Conservation (phyloP, 192 early-diverging fungal genomes). For the Linderina pennispora region DNA sequence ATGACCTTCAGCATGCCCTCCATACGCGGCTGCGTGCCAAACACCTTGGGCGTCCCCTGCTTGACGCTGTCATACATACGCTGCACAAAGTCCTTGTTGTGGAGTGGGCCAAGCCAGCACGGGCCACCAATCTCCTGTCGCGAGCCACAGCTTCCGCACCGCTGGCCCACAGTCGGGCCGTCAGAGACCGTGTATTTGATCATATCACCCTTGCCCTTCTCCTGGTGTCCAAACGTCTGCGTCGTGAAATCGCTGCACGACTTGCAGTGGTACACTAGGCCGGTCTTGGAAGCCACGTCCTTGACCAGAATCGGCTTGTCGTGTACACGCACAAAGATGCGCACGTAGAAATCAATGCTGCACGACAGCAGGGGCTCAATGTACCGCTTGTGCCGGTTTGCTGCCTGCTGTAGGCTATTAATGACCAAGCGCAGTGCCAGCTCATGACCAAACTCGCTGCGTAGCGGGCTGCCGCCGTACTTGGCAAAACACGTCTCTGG, state of each 20-base stretch:
- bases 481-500: conserved; percentile 88
- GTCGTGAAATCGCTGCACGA: conserved; percentile 70
- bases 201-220: conserved; percentile 48
- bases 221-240: conserved; percentile 68
- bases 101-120: conserved; percentile 78
- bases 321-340: conserved; percentile 90
- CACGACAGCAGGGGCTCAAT: conserved; percentile 87
- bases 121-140: conserved; percentile 84
- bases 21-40: conserved; percentile 83
- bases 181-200: conserved; percentile 56
- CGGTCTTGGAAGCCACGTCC: conserved; percentile 71
- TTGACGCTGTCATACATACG: conserved; percentile 73
- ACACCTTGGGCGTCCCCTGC: conserved; percentile 47
- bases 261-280: conserved; percentile 76
- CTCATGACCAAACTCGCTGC: conserved; percentile 88
- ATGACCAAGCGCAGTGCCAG: conserved; percentile 89
- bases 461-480: conserved; percentile 89
- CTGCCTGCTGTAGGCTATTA: conserved; percentile 74
- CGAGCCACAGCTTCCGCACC: conserved; percentile 72
- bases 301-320: conserved; percentile 70
- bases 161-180: conserved; percentile 53
- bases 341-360: conserved; percentile 97
- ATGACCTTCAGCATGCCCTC: conserved; percentile 92
- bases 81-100: conserved; percentile 76
- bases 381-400: conserved; percentile 73